Evolutionary conservation across 306 rosid genomes (phyloP).

Genomic region (Citrullus amarus): DNA sequence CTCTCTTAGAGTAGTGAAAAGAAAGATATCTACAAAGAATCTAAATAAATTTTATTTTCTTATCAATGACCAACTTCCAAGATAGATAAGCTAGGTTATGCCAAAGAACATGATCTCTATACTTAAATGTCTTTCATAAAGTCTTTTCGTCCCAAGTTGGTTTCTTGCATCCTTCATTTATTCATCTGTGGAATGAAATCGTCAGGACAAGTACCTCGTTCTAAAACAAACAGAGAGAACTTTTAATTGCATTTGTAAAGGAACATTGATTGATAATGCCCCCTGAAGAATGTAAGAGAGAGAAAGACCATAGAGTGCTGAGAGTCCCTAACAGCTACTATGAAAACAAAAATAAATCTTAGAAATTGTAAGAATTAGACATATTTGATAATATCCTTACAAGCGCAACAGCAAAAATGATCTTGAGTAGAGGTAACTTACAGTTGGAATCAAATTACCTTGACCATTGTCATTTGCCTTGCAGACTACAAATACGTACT

Average conservation of each 20-base stretch:
- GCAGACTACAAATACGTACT: conserved; percentile 69
- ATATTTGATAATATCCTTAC: background rate
- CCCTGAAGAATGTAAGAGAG: background rate
- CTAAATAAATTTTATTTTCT: background rate
- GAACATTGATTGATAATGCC: background rate
- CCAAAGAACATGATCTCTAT: background rate
- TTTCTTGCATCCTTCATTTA: background rate
- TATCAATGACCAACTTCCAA: background rate
- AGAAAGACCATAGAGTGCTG: background rate
- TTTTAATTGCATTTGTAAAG: background rate
- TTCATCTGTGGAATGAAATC: background rate
- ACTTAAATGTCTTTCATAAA: background rate
- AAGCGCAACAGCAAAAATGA: background rate
- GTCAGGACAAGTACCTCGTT: background rate
- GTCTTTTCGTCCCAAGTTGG: background rate
- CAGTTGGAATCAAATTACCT: conserved; percentile 39
- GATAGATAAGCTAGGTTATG: background rate
- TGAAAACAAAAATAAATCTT: background rate
- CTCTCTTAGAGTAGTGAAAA: background rate
- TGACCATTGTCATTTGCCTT: conserved; percentile 96
- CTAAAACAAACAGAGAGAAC: background rate
- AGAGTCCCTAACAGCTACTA: background rate
- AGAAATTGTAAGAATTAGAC: background rate
- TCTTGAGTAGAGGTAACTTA: background rate
- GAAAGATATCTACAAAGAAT: background rate